Base-by-base conservation (phyloP, 208 protist species). In the Crithidia sp. region DNA sequence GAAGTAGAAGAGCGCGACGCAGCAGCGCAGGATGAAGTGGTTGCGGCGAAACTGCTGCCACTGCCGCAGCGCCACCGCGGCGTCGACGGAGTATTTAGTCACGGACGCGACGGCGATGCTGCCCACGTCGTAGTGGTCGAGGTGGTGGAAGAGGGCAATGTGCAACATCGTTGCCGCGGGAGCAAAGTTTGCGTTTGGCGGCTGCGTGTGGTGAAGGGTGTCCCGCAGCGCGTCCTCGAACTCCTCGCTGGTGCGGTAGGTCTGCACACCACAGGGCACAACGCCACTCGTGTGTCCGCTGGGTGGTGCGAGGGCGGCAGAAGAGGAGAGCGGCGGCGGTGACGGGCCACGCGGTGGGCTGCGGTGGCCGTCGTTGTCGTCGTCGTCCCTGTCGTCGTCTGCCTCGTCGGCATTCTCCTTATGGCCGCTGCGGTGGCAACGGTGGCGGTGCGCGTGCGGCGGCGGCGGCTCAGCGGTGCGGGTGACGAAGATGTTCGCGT, bases 41-140 rank as follows among this genome's bases (percentile, higher is more conserved):
- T 57, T 60, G 45, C 68, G 71, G 17, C 61, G 54, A 65, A 71
- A 70, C 9, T 37, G 54, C 13, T 12, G 39, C 58, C 69, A 78
- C 50, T 60, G 59, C 63, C 8, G n/a, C 47, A 65, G 17, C 57
- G 81, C 81, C 40, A 68, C 56, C 47, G 54, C 36, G 12, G 60
- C 58, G 28, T 76, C 41, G n/a, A 80, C 17, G 17, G 81, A 56
- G 74, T 83, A 52, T 47, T 61, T 55, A 16, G 65, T 76, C n/a
- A 86, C 55, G 4, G 77, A 67, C 41, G 77, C 62, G 17, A 86
- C 77, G 36, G 76, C 63, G 45, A 86, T 64, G 69, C 77, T 83
- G 50, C 81, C 81, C 8, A 86, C 74, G 65, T 86, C 81, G 41
- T 74, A 74, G 67, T 77, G 54, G 69, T 86, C 77, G 12, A 73